Percentiles rank a stretch among this genome's conserved stretches.
These are phyloP conservation scores for Eucalyptus fibrosa DNA, from an alignment of 345 rosid species.

Conservation along the genomic window DNA sequence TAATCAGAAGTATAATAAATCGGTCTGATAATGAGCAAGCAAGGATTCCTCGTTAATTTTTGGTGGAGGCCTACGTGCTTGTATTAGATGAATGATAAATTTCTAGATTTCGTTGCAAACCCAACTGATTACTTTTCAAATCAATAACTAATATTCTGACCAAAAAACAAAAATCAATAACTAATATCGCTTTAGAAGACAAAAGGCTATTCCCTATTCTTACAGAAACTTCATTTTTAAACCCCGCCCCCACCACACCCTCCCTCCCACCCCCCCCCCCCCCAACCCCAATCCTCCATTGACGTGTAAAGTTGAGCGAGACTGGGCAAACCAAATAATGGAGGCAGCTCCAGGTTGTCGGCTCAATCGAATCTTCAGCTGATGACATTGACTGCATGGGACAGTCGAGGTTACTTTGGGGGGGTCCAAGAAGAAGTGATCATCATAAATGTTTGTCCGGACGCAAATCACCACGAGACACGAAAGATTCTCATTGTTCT, in stretches of 20 bases:
- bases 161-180: neutral
- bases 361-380: neutral
- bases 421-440: neutral
- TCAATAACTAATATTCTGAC: neutral
- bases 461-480: neutral
- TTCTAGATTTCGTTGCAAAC: neutral
- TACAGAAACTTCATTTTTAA: neutral
- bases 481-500: neutral
- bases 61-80: neutral
- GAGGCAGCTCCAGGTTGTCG: neutral
- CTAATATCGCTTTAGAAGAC: neutral
- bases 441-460: neutral
- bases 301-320: neutral
- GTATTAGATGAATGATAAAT: neutral
- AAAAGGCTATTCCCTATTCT: neutral
- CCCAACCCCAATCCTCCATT: neutral
- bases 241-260: no score
- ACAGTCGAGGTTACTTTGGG: neutral
- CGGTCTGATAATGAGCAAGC: fast-evolving
- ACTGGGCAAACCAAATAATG: neutral
- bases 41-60: neutral
- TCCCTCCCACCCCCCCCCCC: no score
- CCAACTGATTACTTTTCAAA: neutral
- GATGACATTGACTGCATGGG: neutral
- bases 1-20: neutral